These are phyloP conservation scores for Diospyros lotus DNA, from an alignment of 148 eudicot species.

Conservation along the genomic window DNA sequence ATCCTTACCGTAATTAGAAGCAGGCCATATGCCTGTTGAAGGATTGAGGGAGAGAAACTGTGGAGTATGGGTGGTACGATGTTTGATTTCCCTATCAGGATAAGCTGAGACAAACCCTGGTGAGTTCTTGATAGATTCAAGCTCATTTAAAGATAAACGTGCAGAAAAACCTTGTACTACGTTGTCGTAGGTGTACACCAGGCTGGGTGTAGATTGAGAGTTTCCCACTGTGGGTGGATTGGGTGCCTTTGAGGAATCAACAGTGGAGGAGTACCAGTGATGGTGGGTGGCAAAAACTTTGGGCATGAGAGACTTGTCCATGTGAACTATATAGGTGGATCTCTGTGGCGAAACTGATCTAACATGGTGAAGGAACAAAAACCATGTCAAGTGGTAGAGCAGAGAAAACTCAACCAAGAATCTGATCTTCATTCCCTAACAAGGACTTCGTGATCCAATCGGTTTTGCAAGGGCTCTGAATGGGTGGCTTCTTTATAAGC, in stretches of 20 bases:
- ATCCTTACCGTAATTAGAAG: conserved; percentile 39
- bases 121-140: conserved; percentile 23
- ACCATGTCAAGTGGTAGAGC: not conserved
- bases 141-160: conserved; percentile 33
- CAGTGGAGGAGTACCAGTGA: conserved; percentile 59
- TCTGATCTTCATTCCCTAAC: not conserved
- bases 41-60: conserved; percentile 49
- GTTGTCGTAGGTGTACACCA: conserved; percentile 42
- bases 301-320: conserved; percentile 35
- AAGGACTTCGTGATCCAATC: not conserved
- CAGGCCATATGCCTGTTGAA: conserved; percentile 45
- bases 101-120: conserved; percentile 47
- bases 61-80: conserved; percentile 47
- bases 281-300: conserved; percentile 44
- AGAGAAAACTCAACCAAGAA: not conserved
- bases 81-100: conserved; percentile 19
- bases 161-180: conserved; percentile 64
- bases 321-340: conserved; percentile 31
- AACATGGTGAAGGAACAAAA: not conserved
- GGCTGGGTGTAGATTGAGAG: conserved; percentile 12
- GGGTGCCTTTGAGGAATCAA: conserved; percentile 27
- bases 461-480: too few species aligned
- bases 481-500: too few species aligned
- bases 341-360: conserved; percentile 8
- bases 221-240: not conserved